Evolutionary conservation across 495 filamentous ascomycete genomes (phyloP).

Genomic region (Penicillium argentinense): DNA sequence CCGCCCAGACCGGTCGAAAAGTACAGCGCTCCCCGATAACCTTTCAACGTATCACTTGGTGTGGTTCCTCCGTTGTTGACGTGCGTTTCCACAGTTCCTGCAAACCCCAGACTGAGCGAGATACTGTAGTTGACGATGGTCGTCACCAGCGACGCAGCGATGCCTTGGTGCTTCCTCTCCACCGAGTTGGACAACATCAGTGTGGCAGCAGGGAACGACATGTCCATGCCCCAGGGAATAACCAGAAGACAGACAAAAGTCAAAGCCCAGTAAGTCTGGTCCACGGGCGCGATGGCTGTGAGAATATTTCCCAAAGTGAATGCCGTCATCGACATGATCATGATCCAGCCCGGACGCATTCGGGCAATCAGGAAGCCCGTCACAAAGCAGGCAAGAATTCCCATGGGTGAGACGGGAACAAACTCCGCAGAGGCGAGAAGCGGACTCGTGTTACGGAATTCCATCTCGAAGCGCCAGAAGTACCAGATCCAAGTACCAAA

Average conservation of each 20-base stretch:
- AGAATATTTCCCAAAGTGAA: slow-evolving; percentile 45
- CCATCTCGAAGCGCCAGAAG: slow-evolving; percentile 39
- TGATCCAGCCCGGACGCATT: slow-evolving; percentile 42
- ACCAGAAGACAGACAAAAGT: slow-evolving; percentile 51
- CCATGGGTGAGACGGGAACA: slow-evolving; percentile 37
- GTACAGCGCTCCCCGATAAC: slow-evolving; percentile 37
- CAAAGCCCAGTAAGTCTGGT: slow-evolving; percentile 45
- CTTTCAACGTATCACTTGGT: slow-evolving; percentile 22
- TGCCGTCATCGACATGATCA: slow-evolving; percentile 44
- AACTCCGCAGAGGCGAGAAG: slow-evolving; percentile 41
- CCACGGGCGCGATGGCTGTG: slow-evolving; percentile 34
- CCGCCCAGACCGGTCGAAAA: slow-evolving; percentile 29
- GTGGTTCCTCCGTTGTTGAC: slow-evolving; percentile 44
- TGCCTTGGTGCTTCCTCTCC: slow-evolving; percentile 35
- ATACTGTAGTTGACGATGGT: slow-evolving; percentile 66
- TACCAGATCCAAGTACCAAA: slow-evolving; percentile 56
- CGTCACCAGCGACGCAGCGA: slow-evolving; percentile 57
- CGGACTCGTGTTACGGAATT: slow-evolving; percentile 32
- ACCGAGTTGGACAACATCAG: slow-evolving; percentile 28
- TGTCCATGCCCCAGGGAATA: slow-evolving; percentile 64
- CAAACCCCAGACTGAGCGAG: slow-evolving; percentile 60
- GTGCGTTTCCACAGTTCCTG: slow-evolving; percentile 57
- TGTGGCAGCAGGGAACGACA: slow-evolving; percentile 52
- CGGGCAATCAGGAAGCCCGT: slow-evolving; percentile 46
- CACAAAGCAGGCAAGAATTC: slow-evolving; percentile 37